Evolutionary conservation across 2,329 filamentous ascomycete species (phyloP).

Genomic region (Exserohilum rostratum): DNA sequence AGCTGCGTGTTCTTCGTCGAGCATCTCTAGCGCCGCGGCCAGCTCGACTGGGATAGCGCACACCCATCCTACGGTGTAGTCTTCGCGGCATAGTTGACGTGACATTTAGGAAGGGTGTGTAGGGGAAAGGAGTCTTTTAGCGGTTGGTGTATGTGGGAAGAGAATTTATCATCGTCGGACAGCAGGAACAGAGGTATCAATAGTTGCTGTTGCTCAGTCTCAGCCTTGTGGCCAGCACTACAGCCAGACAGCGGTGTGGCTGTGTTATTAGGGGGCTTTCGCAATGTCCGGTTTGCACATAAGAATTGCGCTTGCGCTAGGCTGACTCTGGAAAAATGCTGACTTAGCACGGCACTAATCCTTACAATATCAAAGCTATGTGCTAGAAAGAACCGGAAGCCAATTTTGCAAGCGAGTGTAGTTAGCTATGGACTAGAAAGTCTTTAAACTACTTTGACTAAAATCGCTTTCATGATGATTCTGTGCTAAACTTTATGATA

Average conservation of each 20-base stretch:
- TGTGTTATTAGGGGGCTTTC: background rate
- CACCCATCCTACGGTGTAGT: conserved; percentile 46
- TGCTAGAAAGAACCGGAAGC: background rate
- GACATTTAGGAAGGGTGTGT: background rate
- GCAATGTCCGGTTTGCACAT: background rate
- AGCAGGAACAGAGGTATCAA: background rate
- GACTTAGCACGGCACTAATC: background rate
- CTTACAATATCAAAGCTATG: background rate
- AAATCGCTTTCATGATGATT: too few species aligned
- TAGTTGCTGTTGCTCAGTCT: background rate
- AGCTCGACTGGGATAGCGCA: conserved; percentile 40
- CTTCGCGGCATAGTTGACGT: conserved; percentile 3
- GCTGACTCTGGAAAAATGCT: background rate
- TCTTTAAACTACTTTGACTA: too few species aligned
- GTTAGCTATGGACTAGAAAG: too few species aligned
- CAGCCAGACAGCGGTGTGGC: background rate
- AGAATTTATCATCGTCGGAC: background rate
- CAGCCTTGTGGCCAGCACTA: background rate
- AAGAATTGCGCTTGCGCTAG: too few species aligned
- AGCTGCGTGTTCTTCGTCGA: conserved; percentile 20
- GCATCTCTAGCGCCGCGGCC: conserved; percentile 30
- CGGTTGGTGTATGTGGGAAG: background rate
- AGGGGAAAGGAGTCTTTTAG: background rate
- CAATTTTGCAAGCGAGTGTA: background rate
- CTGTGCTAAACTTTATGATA: too few species aligned